Evolutionary conservation across 2,329 filamentous ascomycete genomes (phyloP).

Genomic region (Cordyceps cicadae): DNA sequence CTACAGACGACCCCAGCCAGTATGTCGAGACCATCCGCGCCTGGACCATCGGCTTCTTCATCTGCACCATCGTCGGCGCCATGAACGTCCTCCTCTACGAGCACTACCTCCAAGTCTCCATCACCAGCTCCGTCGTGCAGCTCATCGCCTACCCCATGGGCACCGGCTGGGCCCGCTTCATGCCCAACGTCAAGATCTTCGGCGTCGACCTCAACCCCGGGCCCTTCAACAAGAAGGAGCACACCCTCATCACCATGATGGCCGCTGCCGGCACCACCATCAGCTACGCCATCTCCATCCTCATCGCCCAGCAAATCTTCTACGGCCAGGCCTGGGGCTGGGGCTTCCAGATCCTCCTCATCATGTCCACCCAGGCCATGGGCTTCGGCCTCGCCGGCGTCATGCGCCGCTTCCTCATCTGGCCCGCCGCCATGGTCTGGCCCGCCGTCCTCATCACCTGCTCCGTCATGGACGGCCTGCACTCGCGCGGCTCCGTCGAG

Average conservation of each 20-base stretch:
- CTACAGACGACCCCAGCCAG: constrained; percentile 3
- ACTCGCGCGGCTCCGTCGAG: constrained; percentile 48
- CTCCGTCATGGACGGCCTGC: constrained; percentile 55
- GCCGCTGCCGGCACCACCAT: constrained; percentile 27
- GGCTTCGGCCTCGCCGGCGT: constrained; percentile 57
- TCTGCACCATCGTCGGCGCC: constrained; percentile 49
- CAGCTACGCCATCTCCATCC: constrained; percentile 32
- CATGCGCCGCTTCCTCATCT: constrained; percentile 49
- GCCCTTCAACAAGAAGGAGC: constrained; percentile 38
- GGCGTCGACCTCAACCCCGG: constrained; percentile 32
- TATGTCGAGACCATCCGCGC: constrained; percentile 48
- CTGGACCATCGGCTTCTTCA: constrained; percentile 48
- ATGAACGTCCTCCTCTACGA: constrained; percentile 39
- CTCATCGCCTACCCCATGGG: constrained; percentile 28
- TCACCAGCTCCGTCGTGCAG: constrained; percentile 38
- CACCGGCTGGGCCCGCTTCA: constrained; percentile 23
- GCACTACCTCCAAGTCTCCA: constrained; percentile 17
- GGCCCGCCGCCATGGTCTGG: constrained; percentile 58
- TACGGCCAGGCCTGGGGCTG: constrained; percentile 46
- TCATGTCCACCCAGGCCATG: constrained; percentile 52
- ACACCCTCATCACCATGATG: constrained; percentile 41
- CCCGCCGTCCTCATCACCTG: constrained; percentile 52
- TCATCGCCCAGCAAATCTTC: constrained; percentile 35
- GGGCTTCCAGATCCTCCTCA: constrained; percentile 51
- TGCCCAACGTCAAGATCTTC: constrained; percentile 22